Evolutionary conservation across 805 yeast genomes (phyloP).

Genomic region (Lipomyces orientalis): DNA sequence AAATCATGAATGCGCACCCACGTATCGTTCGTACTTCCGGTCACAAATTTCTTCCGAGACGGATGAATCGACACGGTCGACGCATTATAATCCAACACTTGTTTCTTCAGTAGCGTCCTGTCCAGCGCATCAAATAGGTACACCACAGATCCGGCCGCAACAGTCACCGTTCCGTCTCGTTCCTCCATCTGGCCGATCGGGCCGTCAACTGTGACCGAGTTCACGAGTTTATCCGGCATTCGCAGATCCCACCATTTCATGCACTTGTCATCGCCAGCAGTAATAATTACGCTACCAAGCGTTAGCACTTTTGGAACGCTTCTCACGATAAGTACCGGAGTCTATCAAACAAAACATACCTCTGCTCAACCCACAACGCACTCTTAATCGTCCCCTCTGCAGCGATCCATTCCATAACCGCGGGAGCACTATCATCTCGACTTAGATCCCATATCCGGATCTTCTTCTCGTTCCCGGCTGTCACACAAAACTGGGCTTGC

Average conservation of each 20-base stretch:
- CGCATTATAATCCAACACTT: slow-evolving; percentile 40
- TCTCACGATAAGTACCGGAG: background rate
- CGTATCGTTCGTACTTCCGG: slow-evolving; percentile 44
- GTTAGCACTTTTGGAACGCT: background rate
- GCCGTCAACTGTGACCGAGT: slow-evolving; percentile 21
- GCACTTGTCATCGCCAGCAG: slow-evolving; percentile 38
- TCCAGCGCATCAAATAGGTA: slow-evolving; percentile 33
- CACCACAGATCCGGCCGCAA: slow-evolving; percentile 40
- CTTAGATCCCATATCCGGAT: slow-evolving; percentile 40
- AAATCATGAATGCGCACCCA: slow-evolving; percentile 45
- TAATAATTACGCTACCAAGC: slow-evolving; percentile 27
- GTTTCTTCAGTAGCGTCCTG: slow-evolving; percentile 32
- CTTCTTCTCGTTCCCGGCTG: slow-evolving; percentile 43
- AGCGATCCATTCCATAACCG: slow-evolving; percentile 36
- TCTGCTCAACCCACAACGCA: slow-evolving; percentile 39
- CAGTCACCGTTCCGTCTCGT: slow-evolving; percentile 35
- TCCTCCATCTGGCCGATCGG: slow-evolving; percentile 40
- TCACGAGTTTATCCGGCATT: slow-evolving; percentile 14
- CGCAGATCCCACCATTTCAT: slow-evolving; percentile 44
- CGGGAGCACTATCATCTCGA: slow-evolving; percentile 14
- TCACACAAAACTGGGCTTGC: slow-evolving; percentile 29
- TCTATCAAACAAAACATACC: slow-evolving; percentile 6
- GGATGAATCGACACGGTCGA: slow-evolving; percentile 41
- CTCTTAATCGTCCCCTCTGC: slow-evolving; percentile 36
- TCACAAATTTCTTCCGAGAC: slow-evolving; percentile 37